phyloP scores from a whole-genome alignment of 2,329 filamentous ascomycete species.

The Colletotrichum sp. region DNA sequence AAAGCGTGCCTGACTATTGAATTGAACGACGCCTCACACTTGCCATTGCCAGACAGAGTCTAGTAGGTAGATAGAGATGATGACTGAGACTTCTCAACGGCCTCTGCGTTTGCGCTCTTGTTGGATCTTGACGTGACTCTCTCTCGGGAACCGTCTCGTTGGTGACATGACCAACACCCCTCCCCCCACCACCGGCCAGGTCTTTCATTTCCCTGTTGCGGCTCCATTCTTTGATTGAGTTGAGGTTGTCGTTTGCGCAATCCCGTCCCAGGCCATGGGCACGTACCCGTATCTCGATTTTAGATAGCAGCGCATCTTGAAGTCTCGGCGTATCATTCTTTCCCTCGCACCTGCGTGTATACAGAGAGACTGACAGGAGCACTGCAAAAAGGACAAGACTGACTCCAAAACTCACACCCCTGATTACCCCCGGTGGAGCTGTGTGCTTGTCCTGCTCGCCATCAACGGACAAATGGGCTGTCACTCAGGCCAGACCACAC shows the following conservation, averaged over 20 bases:
- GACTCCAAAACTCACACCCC: not conserved
- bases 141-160: not conserved
- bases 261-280: not conserved
- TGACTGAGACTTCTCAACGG: slow-evolving; percentile 2
- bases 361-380: not conserved
- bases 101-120: not conserved
- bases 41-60: not conserved
- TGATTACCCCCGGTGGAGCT: not conserved
- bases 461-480: slow-evolving; percentile 12
- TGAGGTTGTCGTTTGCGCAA: slow-evolving; percentile 9
- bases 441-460: not conserved
- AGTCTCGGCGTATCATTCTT: not conserved
- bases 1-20: not conserved
- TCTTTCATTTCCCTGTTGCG: not conserved
- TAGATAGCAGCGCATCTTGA: not conserved
- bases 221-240: not conserved
- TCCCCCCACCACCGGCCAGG: not conserved
- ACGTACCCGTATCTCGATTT: not conserved
- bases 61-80: not conserved
- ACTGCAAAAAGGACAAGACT: not conserved
- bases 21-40: not conserved
- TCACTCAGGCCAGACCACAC: slow-evolving; percentile 1
- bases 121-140: not conserved
- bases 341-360: not conserved
- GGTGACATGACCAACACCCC: not conserved